Base-by-base conservation (phyloP, 345 rosid species). In the Ricinus communis region DNA sequence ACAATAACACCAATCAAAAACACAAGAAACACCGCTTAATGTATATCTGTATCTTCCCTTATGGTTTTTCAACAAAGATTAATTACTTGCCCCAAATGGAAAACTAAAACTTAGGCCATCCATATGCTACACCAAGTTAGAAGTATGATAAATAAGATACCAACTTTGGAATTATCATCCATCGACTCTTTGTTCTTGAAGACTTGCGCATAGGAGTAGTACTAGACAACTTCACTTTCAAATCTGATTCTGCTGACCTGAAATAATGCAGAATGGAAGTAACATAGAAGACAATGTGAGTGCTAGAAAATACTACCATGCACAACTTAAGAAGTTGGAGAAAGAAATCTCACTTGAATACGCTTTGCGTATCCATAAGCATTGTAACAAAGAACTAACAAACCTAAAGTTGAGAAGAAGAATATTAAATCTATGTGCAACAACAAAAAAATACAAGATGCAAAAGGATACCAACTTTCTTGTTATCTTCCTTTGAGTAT, bases 151-250 rank as follows among this genome's bases (percentile, higher is more conserved):
- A 38, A 57, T 41, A 76, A 71, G 86, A 79, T 74, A 84, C 85
- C 69, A 65, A 87, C 90, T 80, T 82, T 82, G 79, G 71, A 65
- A 65, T 73, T 63, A 71, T 83, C 65, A 80, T 80, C 78, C 65
- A 68, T 62, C 77, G 80, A 70, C 66, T 70, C 73, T 73, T 82
- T 46, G 15, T 61, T 43, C 78, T 68, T 19, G 65, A 74, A 30
- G 78, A 61, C 28, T 21, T 33, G 30, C 72, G 74, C 46, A 40
- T 41, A 27, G 74, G 65, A 64, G 46, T 21, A 56, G 51, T 75
- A 25, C n/a, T 38, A 21, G 65, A 70, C 21, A 52, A 68, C 49
- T 50, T 70, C 43, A 58, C 18, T 31, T 31, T 49, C 30, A 21
- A 64, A 61, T 57, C 47, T 63, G 28, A 51, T 75, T 47, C 53